These are phyloP conservation scores for Thielaviopsis euricoi DNA, from an alignment of 2,329 filamentous ascomycete species.

Conservation along the genomic window DNA sequence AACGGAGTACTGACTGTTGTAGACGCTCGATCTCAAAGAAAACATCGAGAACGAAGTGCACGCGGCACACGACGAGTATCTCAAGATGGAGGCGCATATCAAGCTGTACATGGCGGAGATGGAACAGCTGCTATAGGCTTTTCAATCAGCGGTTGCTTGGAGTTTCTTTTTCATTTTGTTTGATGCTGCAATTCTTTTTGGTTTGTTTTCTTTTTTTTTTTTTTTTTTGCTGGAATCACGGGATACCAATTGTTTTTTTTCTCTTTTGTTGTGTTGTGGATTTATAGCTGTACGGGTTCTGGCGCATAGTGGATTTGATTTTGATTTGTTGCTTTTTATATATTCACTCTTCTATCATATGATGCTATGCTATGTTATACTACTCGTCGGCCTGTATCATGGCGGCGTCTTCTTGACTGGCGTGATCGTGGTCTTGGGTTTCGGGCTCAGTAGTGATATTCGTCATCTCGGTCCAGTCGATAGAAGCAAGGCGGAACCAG, in stretches of 20 bases:
- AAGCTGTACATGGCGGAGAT: constrained; percentile 97
- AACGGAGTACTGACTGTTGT: constrained; percentile 8
- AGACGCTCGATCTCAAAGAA: constrained; percentile 97
- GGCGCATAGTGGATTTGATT: neutral
- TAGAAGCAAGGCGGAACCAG: constrained; percentile 3
- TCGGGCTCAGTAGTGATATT: neutral
- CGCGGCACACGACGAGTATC: constrained; percentile 78
- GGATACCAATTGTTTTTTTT: constrained; percentile 6
- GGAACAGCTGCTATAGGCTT: constrained; percentile 59
- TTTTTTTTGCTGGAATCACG: neutral
- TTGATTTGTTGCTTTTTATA: neutral
- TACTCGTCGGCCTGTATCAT: constrained; percentile 7
- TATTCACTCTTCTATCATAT: too few species aligned
- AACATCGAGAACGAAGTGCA: constrained; percentile 93
- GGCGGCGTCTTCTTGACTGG: constrained; percentile 3
- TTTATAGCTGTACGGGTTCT: neutral
- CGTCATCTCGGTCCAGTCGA: neutral
- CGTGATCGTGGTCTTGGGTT: neutral
- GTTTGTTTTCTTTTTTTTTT: neutral
- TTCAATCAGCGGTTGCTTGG: too few species aligned
- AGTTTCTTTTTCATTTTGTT: too few species aligned
- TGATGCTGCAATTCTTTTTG: neutral
- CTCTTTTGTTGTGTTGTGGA: neutral
- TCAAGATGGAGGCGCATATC: constrained; percentile 95
- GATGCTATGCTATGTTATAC: neutral